A percentile compares a stretch with the other conserved stretches of the same genome.
Conservation (phyloP, 2,329 filamentous ascomycete genomes). For the Cryphonectria naterciae region DNA sequence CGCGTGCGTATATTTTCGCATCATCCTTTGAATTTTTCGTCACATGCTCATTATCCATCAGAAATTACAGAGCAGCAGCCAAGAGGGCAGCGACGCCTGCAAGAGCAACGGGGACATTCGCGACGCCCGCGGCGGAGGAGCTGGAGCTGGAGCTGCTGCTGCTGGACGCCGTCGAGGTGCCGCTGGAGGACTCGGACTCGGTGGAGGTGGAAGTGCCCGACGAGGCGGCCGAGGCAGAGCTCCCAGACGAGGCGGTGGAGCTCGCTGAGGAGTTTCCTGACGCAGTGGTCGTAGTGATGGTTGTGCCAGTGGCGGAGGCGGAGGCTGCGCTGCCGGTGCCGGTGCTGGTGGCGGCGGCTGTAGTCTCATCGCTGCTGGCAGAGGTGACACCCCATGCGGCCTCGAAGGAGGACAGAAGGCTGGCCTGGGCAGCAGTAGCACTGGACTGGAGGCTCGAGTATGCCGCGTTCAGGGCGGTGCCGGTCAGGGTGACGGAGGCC, state of each 20-base stretch:
- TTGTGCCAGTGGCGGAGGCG: neutral
- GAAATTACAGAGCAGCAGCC: constrained; percentile 17
- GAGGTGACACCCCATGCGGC: neutral
- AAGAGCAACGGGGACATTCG: neutral
- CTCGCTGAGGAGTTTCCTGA: neutral
- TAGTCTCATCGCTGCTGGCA: neutral
- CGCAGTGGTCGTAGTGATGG: neutral
- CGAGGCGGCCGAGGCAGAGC: neutral
- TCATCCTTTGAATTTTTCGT: neutral
- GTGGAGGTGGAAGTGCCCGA: neutral
- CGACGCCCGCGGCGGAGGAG: constrained; percentile 12
- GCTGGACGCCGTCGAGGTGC: constrained; percentile 7
- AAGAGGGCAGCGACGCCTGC: constrained; percentile 15
- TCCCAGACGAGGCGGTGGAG: neutral
- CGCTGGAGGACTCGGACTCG: neutral
- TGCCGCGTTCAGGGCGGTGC: constrained; percentile 6
- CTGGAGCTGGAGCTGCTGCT: constrained; percentile 14
- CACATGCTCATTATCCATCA: neutral
- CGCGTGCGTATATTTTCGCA: neutral
- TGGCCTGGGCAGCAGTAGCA: constrained; percentile 6
- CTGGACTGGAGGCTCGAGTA: constrained; percentile 12
- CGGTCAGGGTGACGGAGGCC: constrained; percentile 5
- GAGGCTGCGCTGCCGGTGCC: neutral
- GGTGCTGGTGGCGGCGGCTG: neutral
- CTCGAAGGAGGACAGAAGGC: constrained; percentile 16